Evolutionary conservation across 257 asterid species (phyloP).

Genomic region (Osmanthus fragrans): DNA sequence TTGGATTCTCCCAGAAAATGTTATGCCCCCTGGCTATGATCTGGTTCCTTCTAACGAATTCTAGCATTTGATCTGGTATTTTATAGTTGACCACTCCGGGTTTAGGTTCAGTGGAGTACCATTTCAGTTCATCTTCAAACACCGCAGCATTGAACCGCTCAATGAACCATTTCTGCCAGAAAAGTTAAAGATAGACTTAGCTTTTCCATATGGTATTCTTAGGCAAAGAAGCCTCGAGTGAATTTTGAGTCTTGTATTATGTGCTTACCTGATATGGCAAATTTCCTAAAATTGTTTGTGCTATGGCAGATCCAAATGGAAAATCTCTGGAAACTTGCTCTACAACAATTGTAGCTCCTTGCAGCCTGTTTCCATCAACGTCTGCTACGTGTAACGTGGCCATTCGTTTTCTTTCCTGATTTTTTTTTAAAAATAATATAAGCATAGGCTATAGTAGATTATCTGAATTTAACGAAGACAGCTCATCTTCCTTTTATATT

Average conservation of each 20-base stretch:
- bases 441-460: neutral
- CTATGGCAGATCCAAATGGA: slow-evolving; percentile 58
- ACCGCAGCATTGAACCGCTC: slow-evolving; percentile 71
- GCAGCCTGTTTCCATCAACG: slow-evolving; percentile 37
- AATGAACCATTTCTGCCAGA: slow-evolving; percentile 47
- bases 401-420: slow-evolving; percentile 56
- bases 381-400: slow-evolving; percentile 48
- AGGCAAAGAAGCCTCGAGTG: neutral
- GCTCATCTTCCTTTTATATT: neutral
- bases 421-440: neutral
- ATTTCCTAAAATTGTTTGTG: slow-evolving; percentile 45
- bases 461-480: neutral
- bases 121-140: slow-evolving; percentile 70
- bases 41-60: slow-evolving; percentile 41
- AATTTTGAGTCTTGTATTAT: neutral
- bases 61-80: slow-evolving; percentile 53
- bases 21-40: slow-evolving; percentile 64
- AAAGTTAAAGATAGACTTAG: neutral
- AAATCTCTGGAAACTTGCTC: slow-evolving; percentile 60
- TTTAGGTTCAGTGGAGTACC: slow-evolving; percentile 57
- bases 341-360: slow-evolving; percentile 41
- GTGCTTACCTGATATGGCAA: slow-evolving; percentile 45
- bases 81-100: slow-evolving; percentile 58
- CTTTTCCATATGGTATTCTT: neutral
- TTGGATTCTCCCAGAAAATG: slow-evolving; percentile 63